phyloP scores from a whole-genome alignment of 2,329 filamentous ascomycete species.

The Epichloe gansuensis region DNA sequence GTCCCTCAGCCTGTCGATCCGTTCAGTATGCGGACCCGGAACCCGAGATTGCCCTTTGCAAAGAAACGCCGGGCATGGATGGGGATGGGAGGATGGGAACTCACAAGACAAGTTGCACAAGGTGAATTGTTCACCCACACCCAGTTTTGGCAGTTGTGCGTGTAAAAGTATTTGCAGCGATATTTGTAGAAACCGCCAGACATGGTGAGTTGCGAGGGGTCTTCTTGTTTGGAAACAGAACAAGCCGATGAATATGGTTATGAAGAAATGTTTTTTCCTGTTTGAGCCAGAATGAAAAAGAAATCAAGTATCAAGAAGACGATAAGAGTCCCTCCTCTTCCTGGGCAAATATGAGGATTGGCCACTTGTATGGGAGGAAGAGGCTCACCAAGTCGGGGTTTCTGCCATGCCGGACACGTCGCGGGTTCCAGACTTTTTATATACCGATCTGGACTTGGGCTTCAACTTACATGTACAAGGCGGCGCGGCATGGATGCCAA shows the following conservation, averaged over 20 bases:
- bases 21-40: not conserved
- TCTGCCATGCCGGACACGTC: not conserved
- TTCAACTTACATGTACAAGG: not conserved
- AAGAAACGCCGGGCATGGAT: no score
- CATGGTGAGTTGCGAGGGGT: conserved; percentile 11
- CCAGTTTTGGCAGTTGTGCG: conserved; percentile 41
- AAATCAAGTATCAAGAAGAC: not conserved
- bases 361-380: not conserved
- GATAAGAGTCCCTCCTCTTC: not conserved
- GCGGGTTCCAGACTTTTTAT: not conserved
- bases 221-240: not conserved
- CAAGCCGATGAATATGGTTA: not conserved
- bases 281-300: not conserved
- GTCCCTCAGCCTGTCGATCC: conserved; percentile 32
- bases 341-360: no score
- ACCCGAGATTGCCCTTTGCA: not conserved
- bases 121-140: conserved; percentile 39
- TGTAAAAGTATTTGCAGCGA: conserved; percentile 42
- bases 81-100: conserved; percentile 10
- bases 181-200: conserved; percentile 38
- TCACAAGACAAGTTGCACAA: conserved; percentile 38
- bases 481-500: not conserved
- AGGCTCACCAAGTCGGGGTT: not conserved
- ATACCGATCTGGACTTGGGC: not conserved
- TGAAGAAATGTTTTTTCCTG: not conserved